phyloP scores from a whole-genome alignment of 176 grass and related monocot genomes.

The Triticum dicoccoides region DNA sequence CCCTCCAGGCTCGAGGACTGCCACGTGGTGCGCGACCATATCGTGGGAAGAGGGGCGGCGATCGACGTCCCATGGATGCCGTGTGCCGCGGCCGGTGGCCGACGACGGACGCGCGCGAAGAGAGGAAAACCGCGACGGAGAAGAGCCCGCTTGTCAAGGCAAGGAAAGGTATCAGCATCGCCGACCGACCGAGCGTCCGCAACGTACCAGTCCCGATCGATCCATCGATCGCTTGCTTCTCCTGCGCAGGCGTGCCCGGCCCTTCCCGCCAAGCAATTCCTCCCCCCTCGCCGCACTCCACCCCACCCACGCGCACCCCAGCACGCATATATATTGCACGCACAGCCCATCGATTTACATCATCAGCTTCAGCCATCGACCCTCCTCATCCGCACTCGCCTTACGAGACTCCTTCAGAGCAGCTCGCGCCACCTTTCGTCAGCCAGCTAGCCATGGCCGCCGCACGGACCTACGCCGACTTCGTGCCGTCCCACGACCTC shows the following conservation, averaged over 20 bases:
- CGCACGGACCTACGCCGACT: slow-evolving; percentile 16
- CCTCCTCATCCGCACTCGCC: not conserved
- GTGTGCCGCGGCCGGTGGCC: too few species aligned
- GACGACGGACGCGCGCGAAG: not conserved
- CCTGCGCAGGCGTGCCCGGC: not conserved
- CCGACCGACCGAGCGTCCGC: not conserved
- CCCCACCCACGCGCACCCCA: not conserved
- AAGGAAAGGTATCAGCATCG: slow-evolving; percentile 27
- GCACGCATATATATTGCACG: not conserved
- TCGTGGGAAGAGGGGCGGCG: too few species aligned
- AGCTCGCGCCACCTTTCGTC: not conserved
- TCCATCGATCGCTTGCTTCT: not conserved
- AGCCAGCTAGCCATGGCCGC: slow-evolving; percentile 4
- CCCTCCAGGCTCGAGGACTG: too few species aligned
- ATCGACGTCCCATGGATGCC: too few species aligned
- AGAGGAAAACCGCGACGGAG: not conserved
- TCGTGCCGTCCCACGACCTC: slow-evolving; percentile 14
- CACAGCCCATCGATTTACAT: not conserved
- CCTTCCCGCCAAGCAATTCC: slow-evolving; percentile 25
- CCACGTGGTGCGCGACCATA: too few species aligned
- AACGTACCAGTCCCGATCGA: not conserved
- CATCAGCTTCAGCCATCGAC: not conserved
- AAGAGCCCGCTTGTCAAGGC: not conserved
- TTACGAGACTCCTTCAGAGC: not conserved
- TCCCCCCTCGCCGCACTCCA: slow-evolving; percentile 21